Percentiles rank a stretch among this genome's conserved stretches.
Evolutionary conservation across 257 asterid genomes (phyloP).

Genomic region (Oldenlandia corymbosa): DNA sequence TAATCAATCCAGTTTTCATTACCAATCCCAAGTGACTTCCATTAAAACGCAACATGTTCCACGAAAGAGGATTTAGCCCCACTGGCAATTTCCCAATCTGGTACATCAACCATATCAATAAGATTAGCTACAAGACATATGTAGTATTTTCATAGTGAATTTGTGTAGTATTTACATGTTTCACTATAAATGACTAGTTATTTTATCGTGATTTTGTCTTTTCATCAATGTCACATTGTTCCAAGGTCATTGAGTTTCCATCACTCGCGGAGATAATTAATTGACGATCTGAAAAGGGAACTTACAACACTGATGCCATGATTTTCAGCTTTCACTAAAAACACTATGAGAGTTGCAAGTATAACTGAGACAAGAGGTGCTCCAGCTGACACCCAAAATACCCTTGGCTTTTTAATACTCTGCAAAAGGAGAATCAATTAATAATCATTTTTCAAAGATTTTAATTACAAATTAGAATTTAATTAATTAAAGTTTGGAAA

Average conservation of each 20-base stretch:
- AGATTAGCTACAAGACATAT: no score
- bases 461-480: no score
- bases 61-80: constrained; percentile 85
- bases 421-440: constrained; percentile 23
- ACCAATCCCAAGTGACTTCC: constrained; percentile 59
- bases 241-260: no score
- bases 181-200: no score
- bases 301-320: constrained; percentile 81
- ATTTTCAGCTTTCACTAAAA: constrained; percentile 59
- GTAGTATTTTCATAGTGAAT: no score
- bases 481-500: no score
- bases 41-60: constrained; percentile 75
- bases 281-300: neutral
- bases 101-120: neutral
- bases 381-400: constrained; percentile 95
- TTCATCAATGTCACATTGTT: no score
- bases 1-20: constrained; percentile 67
- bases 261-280: no score
- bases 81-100: constrained; percentile 76
- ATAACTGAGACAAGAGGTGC: constrained; percentile 76
- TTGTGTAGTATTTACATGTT: no score
- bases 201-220: no score
- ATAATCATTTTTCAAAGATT: no score
- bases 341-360: constrained; percentile 61
- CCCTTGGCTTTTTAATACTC: constrained; percentile 73